A percentile compares a stretch with the other conserved stretches of the same genome.
These are phyloP conservation scores for Casuarina cunninghamiana DNA, from an alignment of 306 rosid genomes.

Conservation along the genomic window DNA sequence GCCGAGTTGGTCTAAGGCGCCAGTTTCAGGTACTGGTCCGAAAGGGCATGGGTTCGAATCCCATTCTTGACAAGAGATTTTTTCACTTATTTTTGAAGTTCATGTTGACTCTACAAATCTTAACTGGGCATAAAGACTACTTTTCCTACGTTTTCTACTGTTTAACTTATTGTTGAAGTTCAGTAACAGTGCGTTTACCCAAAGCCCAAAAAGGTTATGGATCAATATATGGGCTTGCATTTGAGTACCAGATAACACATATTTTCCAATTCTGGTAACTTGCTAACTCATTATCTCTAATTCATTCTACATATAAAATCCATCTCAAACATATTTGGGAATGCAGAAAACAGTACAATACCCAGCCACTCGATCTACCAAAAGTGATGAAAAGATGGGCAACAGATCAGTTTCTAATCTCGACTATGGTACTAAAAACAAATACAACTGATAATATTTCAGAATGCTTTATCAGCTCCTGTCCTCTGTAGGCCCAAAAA, in stretches of 20 bases:
- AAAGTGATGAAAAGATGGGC: not conserved
- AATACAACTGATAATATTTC: conserved; percentile 10
- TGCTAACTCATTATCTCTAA: not conserved
- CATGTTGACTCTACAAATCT: no score
- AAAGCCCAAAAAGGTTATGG: no score
- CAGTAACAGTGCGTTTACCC: no score
- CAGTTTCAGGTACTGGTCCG: conserved; percentile 85
- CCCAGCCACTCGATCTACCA: conserved; percentile 23
- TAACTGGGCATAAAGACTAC: no score
- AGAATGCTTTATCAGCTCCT: conserved; percentile 19
- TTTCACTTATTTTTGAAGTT: not conserved
- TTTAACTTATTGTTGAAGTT: no score
- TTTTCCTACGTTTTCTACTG: no score
- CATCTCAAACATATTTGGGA: not conserved
- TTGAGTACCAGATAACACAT: no score
- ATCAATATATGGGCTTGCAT: no score
- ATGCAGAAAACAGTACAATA: not conserved
- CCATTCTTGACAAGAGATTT: conserved; percentile 47
- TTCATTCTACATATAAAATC: conserved; percentile 16
- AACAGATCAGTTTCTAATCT: conserved; percentile 37
- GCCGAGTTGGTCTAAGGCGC: conserved; percentile 85
- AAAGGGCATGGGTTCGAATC: conserved; percentile 85
- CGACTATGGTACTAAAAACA: conserved; percentile 32
- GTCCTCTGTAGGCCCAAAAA: conserved; percentile 16
- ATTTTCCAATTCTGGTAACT: not conserved